A percentile compares a stretch with the other conserved stretches of the same genome.
phyloP scores from a whole-genome alignment of 2,329 filamentous ascomycete species.

The Trichoderma aggressivum region DNA sequence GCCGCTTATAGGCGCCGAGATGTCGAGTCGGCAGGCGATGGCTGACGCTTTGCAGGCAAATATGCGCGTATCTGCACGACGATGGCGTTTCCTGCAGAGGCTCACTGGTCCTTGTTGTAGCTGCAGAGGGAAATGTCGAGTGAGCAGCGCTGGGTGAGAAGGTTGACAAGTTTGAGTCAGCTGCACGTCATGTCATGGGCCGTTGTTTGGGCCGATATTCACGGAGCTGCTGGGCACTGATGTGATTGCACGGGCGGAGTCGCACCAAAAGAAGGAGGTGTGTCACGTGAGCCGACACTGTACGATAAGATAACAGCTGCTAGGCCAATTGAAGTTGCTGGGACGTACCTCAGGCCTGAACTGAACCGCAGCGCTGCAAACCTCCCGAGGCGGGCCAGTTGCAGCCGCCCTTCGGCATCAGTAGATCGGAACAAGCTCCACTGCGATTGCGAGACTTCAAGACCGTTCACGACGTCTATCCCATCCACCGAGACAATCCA shows the following conservation, averaged over 20 bases:
- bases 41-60: slow-evolving; percentile 7
- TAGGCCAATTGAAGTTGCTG: background rate
- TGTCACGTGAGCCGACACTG: background rate
- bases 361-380: background rate
- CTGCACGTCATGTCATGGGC: slow-evolving; percentile 18
- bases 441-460: slow-evolving; percentile 1
- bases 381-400: background rate
- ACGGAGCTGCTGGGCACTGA: background rate
- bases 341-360: background rate
- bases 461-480: background rate
- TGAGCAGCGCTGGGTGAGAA: background rate
- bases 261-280: slow-evolving; percentile 1
- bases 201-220: slow-evolving; percentile 16
- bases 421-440: background rate
- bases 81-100: background rate
- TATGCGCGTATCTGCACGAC: slow-evolving; percentile 2
- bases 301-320: slow-evolving; percentile 1
- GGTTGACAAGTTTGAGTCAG: slow-evolving; percentile 14
- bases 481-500: background rate
- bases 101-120: background rate
- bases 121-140: background rate
- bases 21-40: background rate
- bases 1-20: background rate
- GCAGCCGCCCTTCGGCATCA: background rate
- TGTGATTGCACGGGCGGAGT: background rate